A percentile compares a stretch with the other conserved stretches of the same genome.
phyloP scores from a whole-genome alignment of 2,329 filamentous ascomycete genomes.

The Colletotrichum sp. region DNA sequence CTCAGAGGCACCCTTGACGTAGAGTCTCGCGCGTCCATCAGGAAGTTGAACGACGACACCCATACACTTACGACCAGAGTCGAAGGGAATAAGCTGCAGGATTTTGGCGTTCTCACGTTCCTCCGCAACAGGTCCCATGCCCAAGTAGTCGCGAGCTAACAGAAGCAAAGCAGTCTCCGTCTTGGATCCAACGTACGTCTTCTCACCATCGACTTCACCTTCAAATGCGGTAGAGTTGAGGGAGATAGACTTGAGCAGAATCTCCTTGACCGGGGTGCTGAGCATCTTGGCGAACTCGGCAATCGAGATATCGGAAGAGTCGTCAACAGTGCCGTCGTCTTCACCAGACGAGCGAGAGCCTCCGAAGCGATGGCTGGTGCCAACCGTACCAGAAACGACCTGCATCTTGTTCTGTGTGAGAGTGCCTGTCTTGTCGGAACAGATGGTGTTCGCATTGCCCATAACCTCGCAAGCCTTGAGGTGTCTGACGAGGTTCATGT shows the following conservation, averaged over 20 bases:
- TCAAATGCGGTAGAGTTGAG: constrained; percentile 80
- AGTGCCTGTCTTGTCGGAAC: constrained; percentile 72
- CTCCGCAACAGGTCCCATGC: constrained; percentile 68
- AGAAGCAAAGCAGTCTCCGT: constrained; percentile 78
- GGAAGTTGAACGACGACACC: constrained; percentile 60
- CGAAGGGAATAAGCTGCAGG: constrained; percentile 75
- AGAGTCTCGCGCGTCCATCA: constrained; percentile 58
- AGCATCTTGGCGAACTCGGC: constrained; percentile 54
- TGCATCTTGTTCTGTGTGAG: constrained; percentile 74
- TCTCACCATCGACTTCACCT: constrained; percentile 70
- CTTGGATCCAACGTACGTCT: constrained; percentile 77
- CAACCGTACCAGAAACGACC: constrained; percentile 65
- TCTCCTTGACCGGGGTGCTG: constrained; percentile 49
- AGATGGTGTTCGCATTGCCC: constrained; percentile 77
- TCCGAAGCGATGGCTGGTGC: constrained; percentile 61
- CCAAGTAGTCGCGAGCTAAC: constrained; percentile 70
- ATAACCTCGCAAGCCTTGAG: constrained; percentile 82
- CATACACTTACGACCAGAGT: constrained; percentile 78
- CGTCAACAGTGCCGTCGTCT: constrained; percentile 30
- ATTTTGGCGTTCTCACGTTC: constrained; percentile 65
- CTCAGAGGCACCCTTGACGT: constrained; percentile 70
- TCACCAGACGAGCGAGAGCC: constrained; percentile 33
- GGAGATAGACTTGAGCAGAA: constrained; percentile 65
- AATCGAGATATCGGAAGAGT: constrained; percentile 42
- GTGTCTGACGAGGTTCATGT: constrained; percentile 79